phyloP scores from a whole-genome alignment of 1,284 basidiomycete genomes.

The Leccinum insolens region DNA sequence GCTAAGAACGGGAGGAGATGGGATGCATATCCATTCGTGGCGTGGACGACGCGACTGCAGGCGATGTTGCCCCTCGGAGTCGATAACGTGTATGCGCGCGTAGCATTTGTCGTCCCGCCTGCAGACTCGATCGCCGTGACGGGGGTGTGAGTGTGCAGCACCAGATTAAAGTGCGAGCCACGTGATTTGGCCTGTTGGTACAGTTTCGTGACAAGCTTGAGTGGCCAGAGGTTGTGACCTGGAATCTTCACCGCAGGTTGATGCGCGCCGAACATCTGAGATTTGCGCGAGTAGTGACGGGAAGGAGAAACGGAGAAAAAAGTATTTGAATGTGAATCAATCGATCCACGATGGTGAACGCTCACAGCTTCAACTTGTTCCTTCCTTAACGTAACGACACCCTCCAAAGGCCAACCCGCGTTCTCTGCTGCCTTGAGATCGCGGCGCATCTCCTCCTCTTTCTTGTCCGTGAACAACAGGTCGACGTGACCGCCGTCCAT shows the following conservation, averaged over 20 bases:
- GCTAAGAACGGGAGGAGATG: slow-evolving; percentile 62
- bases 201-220: slow-evolving; percentile 72
- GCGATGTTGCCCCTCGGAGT: slow-evolving; percentile 63
- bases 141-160: slow-evolving; percentile 71
- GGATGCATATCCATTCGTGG: slow-evolving; percentile 78
- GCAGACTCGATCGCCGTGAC: slow-evolving; percentile 47
- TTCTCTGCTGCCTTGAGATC: slow-evolving; percentile 58
- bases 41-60: slow-evolving; percentile 71
- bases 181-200: slow-evolving; percentile 46
- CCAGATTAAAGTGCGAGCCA: slow-evolving; percentile 40
- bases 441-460: slow-evolving; percentile 38
- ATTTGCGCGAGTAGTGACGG: neutral
- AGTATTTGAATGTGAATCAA: neutral
- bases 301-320: neutral
- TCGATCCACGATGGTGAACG: neutral
- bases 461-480: slow-evolving; percentile 52
- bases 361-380: slow-evolving; percentile 53
- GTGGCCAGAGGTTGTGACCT: slow-evolving; percentile 75
- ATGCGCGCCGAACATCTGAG: slow-evolving; percentile 56
- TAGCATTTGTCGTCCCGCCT: neutral
- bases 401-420: slow-evolving; percentile 53
- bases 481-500: slow-evolving; percentile 59
- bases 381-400: slow-evolving; percentile 49
- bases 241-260: slow-evolving; percentile 54
- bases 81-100: slow-evolving; percentile 18